Evolutionary conservation across 306 rosid species (phyloP), one percentile per base, ranked within the genome.

Genomic region (Quercus ilex): DNA sequence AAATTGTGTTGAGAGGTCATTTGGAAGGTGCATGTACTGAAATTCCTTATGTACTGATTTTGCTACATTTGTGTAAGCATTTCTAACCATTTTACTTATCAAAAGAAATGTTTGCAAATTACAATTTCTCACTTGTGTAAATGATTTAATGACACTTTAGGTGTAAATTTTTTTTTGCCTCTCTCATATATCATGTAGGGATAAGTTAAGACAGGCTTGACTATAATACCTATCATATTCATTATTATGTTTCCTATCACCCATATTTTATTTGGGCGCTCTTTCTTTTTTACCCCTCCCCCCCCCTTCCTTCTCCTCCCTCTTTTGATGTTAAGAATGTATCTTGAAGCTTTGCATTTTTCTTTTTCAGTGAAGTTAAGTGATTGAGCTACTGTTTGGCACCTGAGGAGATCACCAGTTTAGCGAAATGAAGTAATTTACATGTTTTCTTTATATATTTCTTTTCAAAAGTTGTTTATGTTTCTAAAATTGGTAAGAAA

Each of bases 391-490:
- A 81, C 82, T 86, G 43, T 78, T 65, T 70, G 38, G 73, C 74
- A 74, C 65, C 79, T 71, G 82, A 77, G 77, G 88, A 79, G 79
- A 76, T 87, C 71, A 59, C 67, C 78, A 11, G 73, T 76, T 79
- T 77, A 9, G 79, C 81, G 79, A 76, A 85, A 92, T 90, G 96
- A 90, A 82, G 97, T 92, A 90, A 82, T 82, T 33, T 38, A 19
- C 52, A 33, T 35, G 10, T 18, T 33, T 38, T 65, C 13, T 31
- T 31, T 31, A 26, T 8, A 65, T 65, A 49, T 30, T 35, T 1
- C 38, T 35, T 67, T 6, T 35, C 15, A 8, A 25, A 3, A 67
- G 51, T 67, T 67, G 72, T 8, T 67, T 11, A 8, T 33, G 51
- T 10, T 19, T 31, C 72, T 67, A 17, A 67, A 67, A 33, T 67